Percentiles rank a stretch among this genome's conserved stretches.
These are phyloP conservation scores for Cyanidium caldarium DNA, from an alignment of 23 red algal species.

Conservation along the genomic window DNA sequence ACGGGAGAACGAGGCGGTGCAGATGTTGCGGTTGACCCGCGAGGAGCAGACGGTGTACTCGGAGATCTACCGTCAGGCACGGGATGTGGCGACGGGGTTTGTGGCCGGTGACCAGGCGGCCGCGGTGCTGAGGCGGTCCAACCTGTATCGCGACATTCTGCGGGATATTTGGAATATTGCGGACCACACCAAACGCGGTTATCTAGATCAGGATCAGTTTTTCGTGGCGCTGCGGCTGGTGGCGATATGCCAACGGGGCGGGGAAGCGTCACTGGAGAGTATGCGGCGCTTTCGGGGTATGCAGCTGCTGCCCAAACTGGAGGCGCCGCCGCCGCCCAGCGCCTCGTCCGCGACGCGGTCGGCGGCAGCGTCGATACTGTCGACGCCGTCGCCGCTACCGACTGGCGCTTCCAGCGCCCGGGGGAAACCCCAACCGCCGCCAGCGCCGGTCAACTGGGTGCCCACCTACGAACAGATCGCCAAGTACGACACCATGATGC, in stretches of 20 bases:
- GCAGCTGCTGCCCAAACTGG: slow-evolving; percentile 62
- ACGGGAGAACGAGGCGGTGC: not conserved
- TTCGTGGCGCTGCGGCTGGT: slow-evolving; percentile 86
- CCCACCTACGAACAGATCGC: slow-evolving; percentile 24
- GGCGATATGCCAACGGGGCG: slow-evolving; percentile 74
- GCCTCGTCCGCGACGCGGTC: slow-evolving; percentile 8
- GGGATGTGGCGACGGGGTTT: not conserved
- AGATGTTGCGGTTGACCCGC: not conserved
- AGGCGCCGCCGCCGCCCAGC: slow-evolving; percentile 5
- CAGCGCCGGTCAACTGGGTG: slow-evolving; percentile 25
- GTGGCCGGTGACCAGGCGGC: not conserved
- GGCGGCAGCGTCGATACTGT: not conserved
- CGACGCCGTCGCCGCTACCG: not conserved
- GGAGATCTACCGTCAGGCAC: not conserved
- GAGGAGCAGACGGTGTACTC: not conserved
- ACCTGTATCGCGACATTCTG: slow-evolving; percentile 6
- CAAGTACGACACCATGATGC: slow-evolving; percentile 44
- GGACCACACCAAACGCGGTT: slow-evolving; percentile 46
- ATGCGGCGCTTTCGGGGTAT: slow-evolving; percentile 79
- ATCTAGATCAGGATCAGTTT: slow-evolving; percentile 56
- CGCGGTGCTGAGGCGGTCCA: not conserved
- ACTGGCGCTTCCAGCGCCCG: not conserved
- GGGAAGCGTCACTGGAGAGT: slow-evolving; percentile 53
- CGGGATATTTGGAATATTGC: slow-evolving; percentile 74
- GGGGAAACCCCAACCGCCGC: not conserved